A percentile compares a stretch with the other conserved stretches of the same genome.
Conservation (phyloP, 768 basidiomycete species). For the Suillus ampliporus region DNA sequence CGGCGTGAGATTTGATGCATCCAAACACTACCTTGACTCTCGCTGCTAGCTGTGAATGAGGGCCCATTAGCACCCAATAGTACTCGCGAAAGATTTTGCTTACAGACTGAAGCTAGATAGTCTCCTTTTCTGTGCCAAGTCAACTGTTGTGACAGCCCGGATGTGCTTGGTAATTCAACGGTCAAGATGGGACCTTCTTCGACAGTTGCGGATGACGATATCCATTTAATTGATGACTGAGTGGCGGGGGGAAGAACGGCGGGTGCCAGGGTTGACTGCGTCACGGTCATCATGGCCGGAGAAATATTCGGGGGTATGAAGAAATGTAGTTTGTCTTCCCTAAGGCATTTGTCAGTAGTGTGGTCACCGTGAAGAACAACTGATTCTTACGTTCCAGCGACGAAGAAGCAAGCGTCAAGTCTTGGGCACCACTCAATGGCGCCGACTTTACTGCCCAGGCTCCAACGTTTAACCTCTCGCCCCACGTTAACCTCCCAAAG, state of each 20-base stretch:
- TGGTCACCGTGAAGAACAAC: slow-evolving; percentile 12
- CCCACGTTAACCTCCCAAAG: slow-evolving; percentile 95
- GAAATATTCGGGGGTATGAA: slow-evolving; percentile 82
- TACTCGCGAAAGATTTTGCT: slow-evolving; percentile 41
- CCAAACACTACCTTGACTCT: slow-evolving; percentile 84
- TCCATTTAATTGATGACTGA: slow-evolving; percentile 77
- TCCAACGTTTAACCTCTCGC: slow-evolving; percentile 86
- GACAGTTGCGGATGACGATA: slow-evolving; percentile 52
- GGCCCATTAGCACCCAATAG: slow-evolving; percentile 13
- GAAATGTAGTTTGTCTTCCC: slow-evolving; percentile 82
- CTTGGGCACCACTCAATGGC: slow-evolving; percentile 94
- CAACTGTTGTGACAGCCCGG: slow-evolving; percentile 79
- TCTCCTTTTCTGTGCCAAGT: slow-evolving; percentile 95
- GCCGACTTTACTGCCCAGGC: slow-evolving; percentile 78
- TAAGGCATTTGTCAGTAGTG: slow-evolving; percentile 38
- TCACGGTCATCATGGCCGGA: slow-evolving; percentile 58
- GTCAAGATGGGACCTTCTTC: slow-evolving; percentile 64
- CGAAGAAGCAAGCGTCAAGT: slow-evolving; percentile 78
- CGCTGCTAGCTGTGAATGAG: slow-evolving; percentile 56
- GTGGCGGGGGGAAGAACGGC: slow-evolving; percentile 63
- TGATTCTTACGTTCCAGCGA: slow-evolving; percentile 73
- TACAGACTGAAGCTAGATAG: slow-evolving; percentile 94
- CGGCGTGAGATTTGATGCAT: slow-evolving; percentile 94
- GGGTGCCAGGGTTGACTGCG: slow-evolving; percentile 66
- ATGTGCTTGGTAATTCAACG: slow-evolving; percentile 63